These are phyloP conservation scores for Mrakia hoshinonis DNA, from an alignment of 768 basidiomycete species.

Conservation along the genomic window DNA sequence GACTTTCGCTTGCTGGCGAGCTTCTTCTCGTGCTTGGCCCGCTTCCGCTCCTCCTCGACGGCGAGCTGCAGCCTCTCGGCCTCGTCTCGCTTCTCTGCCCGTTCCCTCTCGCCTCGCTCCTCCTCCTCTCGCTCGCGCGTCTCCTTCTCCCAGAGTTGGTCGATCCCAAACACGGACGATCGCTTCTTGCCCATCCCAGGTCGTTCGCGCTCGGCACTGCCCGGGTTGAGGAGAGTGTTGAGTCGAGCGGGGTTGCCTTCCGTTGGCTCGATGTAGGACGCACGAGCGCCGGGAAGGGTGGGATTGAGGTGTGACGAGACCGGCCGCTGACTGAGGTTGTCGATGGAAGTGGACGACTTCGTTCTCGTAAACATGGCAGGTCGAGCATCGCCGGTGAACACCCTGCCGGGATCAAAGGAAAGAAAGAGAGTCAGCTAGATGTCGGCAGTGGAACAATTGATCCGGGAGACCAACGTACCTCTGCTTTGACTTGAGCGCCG, in stretches of 20 bases:
- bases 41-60: constrained; percentile 11
- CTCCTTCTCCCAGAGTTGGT: constrained; percentile 27
- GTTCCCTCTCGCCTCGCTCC: constrained; percentile 8
- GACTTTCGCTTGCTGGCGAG: not conserved
- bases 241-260: constrained; percentile 12
- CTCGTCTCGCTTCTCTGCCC: not conserved
- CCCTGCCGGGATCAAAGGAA: not conserved
- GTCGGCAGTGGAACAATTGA: not conserved
- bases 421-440: not conserved
- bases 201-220: not conserved
- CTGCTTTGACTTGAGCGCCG: constrained; percentile 19
- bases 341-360: not conserved
- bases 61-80: constrained; percentile 4
- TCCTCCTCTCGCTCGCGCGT: constrained; percentile 18
- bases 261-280: not conserved
- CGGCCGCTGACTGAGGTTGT: constrained; percentile 12
- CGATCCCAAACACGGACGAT: constrained; percentile 22
- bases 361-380: constrained; percentile 29
- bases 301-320: constrained; percentile 19
- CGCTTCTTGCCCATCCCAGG: constrained; percentile 3
- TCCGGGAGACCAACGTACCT: not conserved
- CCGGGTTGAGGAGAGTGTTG: constrained; percentile 7
- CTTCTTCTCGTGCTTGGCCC: constrained; percentile 15
- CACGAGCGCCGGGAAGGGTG: constrained; percentile 12
- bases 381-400: constrained; percentile 25